Conservation (phyloP, 2,329 filamentous ascomycete genomes). For the Mycocentrospora acerina region DNA sequence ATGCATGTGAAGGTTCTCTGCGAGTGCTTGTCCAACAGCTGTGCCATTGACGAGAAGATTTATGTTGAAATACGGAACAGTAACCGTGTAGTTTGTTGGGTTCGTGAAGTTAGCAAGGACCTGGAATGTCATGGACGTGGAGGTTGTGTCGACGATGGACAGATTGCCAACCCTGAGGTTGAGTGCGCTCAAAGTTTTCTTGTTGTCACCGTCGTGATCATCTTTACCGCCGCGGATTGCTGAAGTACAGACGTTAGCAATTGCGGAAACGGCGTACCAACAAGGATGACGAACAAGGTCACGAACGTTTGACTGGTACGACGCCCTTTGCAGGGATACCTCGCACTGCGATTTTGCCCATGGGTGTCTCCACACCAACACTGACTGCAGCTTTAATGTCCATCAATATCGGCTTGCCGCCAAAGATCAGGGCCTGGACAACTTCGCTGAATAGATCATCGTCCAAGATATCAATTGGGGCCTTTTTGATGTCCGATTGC, state of each 20-base stretch:
- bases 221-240: conserved; percentile 48
- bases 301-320: conserved; percentile 93
- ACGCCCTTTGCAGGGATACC: conserved; percentile 80
- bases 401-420: conserved; percentile 67
- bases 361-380: conserved; percentile 75
- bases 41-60: conserved; percentile 73
- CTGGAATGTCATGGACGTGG: conserved; percentile 68
- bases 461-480: conserved; percentile 80
- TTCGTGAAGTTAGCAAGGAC: conserved; percentile 83
- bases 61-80: conserved; percentile 77
- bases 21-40: conserved; percentile 72
- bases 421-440: conserved; percentile 78
- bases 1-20: conserved; percentile 62
- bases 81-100: conserved; percentile 81
- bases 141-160: conserved; percentile 70
- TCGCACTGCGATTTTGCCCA: conserved; percentile 79
- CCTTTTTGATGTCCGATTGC: conserved; percentile 72
- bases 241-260: conserved; percentile 38
- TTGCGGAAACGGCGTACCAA: conserved; percentile 12
- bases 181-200: conserved; percentile 53
- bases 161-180: conserved; percentile 70
- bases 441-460: conserved; percentile 76
- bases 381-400: conserved; percentile 79
- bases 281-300: conserved; percentile 52
- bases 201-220: conserved; percentile 18